Base-by-base conservation (phyloP, 768 basidiomycete genomes). In the Mycena galericulata region DNA sequence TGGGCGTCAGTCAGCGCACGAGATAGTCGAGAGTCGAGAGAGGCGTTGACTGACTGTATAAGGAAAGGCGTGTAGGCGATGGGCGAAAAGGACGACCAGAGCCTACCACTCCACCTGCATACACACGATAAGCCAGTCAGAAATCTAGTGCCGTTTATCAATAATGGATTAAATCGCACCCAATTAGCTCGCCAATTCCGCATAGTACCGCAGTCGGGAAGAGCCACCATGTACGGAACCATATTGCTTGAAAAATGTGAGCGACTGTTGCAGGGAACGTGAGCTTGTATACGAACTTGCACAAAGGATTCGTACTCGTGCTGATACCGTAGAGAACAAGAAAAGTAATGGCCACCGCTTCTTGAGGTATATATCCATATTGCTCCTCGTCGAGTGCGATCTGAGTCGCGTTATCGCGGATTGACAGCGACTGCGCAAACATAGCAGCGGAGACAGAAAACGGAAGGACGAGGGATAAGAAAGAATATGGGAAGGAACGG, bases 31-130 rank as follows among this genome's bases (percentile, higher is more conserved):
- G n/a, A n/a, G n/a, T n/a, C n/a, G 8, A 9, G 29, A n/a, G 24
- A 32, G 12, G 22, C 24, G 14, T 15, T 24, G 29, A 77, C 83
- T 54, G 53, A 87, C 85, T 85, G 82, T n/a, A 86, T 83, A 47
- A 79, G 65, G 71, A 80, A 86, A 0, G 84, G 78, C 0, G 66
- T 62, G 2, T 50, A 32, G 20, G 64, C 49, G 1, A 60, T 54
- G 2, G 80, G 77, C 17, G 64, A 70, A 45, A 72, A 71, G 41
- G 79, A 83, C 9, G 85, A 87, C 88, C 87, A 90, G 5, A 89
- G 73, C 22, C 89, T 75, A 2, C 79, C 89, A 9, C 76, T 70
- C 90, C 89, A 91, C n/a, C n/a, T n/a, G n/a, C n/a, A n/a, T n/a
- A n/a, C n/a, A n/a, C n/a, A n/a, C n/a, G n/a, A n/a, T n/a, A n/a